Conservation (phyloP, 176 grass and related monocot species). For the Phragmites australis region DNA sequence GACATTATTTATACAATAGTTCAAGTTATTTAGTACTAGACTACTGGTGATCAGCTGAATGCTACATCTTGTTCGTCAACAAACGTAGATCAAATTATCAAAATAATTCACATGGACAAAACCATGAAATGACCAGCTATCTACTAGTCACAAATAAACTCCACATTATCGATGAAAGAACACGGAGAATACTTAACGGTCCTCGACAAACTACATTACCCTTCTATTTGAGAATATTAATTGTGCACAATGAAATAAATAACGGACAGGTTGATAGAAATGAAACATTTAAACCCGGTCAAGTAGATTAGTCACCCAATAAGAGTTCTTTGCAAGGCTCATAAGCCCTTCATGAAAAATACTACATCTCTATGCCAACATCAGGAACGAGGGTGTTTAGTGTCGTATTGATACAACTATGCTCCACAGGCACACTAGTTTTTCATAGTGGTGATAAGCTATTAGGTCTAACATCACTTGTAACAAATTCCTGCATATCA, state of each 20-base stretch:
- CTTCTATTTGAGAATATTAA: background rate
- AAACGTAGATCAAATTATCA: background rate
- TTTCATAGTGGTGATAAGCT: background rate
- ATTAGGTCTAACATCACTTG: background rate
- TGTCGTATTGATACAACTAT: background rate
- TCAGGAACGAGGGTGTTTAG: background rate
- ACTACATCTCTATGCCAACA: background rate
- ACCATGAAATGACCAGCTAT: background rate
- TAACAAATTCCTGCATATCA: background rate
- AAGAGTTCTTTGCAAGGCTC: background rate
- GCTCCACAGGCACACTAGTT: background rate
- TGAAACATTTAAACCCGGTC: background rate
- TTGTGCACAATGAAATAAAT: background rate
- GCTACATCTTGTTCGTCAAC: background rate
- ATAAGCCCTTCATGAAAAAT: conserved; percentile 5
- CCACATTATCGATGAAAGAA: background rate
- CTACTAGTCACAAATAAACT: background rate
- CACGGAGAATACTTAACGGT: background rate
- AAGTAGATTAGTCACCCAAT: conserved; percentile 15
- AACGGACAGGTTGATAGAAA: background rate
- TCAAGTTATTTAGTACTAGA: background rate
- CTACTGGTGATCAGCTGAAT: background rate
- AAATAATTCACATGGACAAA: background rate
- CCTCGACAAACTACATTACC: background rate
- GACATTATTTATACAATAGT: background rate